Evolutionary conservation across 2,329 filamentous ascomycete species (phyloP), one percentile per base, ranked within the genome.

Genomic region (Magnaporthiopsis poae): DNA sequence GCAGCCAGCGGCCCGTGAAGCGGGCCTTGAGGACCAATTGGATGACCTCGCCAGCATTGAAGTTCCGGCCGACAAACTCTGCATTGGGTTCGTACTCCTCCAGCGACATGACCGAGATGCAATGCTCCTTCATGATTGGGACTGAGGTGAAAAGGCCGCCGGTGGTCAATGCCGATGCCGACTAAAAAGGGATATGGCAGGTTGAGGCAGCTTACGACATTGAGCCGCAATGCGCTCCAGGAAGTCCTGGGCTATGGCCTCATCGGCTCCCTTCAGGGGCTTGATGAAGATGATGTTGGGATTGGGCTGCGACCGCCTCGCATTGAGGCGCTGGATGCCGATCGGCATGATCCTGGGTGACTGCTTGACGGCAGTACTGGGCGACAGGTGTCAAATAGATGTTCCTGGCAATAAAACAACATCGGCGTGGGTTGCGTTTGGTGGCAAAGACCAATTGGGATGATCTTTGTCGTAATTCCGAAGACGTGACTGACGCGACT

Each of bases 31-130:
- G 83, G 1, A 96, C 92, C 1, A 96, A 83, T 77, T 96, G 91
- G 64, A 96, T 86, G 52, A 94, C 88, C 75, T 96, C 92, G 46
- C 92, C 92, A 9, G 89, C 90, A 71, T 96, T 96, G 81, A 96
- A 96, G 74, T 96, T 96, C 66, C 92, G 89, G 3, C 92, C 92
- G 60, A 91, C 87, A 72, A 96, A 96, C 75, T 96, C 91, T 60
- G 80, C 80, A 72, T 96, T 96, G 1, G 89, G 87, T 66, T 89
- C 87, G 73, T 91, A 92, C 74, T 96, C 92, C 75, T 96, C 92
- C 0, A 96, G 81, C 1, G 88, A 84, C 74, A 84, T 88, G 64
- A 91, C 84, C 35, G 82, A 84, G 31, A 91, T 80, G 72, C 85
- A 79, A 69, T 90, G 79, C 60, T 86, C 82, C 71, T 83, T 85